Base-by-base conservation (phyloP, 108 stramenopile genomes). In the Nitzschia sp. region DNA sequence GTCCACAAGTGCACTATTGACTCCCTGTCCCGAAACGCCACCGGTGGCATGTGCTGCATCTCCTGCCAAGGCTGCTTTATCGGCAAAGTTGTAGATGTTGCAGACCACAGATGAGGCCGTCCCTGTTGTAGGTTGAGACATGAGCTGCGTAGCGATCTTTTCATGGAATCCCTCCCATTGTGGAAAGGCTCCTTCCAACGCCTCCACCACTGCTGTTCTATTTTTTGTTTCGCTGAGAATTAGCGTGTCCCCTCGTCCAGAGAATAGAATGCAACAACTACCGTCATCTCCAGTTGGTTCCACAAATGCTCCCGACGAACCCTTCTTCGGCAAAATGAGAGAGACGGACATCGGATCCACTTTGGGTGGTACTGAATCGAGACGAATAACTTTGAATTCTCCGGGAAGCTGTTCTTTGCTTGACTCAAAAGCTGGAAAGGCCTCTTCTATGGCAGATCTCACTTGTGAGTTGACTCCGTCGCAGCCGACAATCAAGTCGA, bases 41-140 rank as follows among this genome's bases (percentile, higher is more conserved):
- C 90, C 90, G 0, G 90, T 91, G 1, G 90, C 85, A 67, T 91
- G 90, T 17, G 90, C 90, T 17, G 90, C 87, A 83, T 91, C 90
- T 16, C 90, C 90, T 6, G 73, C 75, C 17, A 91, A 55, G 11
- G 72, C 90, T 3, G 75, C 64, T 44, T 60, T 65, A 11, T 41
- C 34, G 0, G 32, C 36, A 33, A 71, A 86, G 65, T 82, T 68
- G 69, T 85, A 91, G 9, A 45, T 80, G 45, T 91, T 91, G 77
- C 90, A 91, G 22, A 73, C 69, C 4, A 91, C 87, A 9, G 83
- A 74, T 11, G 75, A 73, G 35, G 87, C 87, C 19, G 48, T 50
- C 5, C 48, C 48, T 21, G 48, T 50, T 8, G 19, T 22, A 15
- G 68, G 21, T 76, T 79, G 81, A 11, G 62, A 45, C n/a, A 85